These are phyloP conservation scores for Aeminium ludgeri DNA, from an alignment of 495 filamentous ascomycete genomes.

Conservation along the genomic window DNA sequence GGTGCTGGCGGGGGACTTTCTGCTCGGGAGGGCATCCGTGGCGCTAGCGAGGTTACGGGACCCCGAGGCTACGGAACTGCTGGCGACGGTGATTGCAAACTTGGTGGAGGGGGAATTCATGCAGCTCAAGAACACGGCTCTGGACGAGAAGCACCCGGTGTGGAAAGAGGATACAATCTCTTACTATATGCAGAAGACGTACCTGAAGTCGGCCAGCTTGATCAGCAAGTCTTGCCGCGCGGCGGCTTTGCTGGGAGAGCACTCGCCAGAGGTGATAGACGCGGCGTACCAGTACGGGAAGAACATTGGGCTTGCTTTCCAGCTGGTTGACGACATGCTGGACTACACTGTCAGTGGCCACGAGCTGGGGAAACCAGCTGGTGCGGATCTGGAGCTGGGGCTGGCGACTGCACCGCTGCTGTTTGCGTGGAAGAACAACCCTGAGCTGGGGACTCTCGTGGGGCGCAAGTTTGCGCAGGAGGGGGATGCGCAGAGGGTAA, in stretches of 20 bases:
- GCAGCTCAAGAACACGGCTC: conserved; percentile 91
- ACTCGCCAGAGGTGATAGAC: conserved; percentile 63
- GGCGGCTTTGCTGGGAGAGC: conserved; percentile 66
- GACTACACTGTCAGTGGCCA: conserved; percentile 77
- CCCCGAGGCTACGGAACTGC: conserved; percentile 81
- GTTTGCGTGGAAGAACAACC: conserved; percentile 87
- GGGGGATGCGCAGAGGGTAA: conserved; percentile 70
- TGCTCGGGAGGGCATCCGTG: conserved; percentile 83
- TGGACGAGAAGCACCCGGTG: conserved; percentile 61
- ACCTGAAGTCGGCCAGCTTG: conserved; percentile 86
- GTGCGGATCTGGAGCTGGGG: conserved; percentile 84
- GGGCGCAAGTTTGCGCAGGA: conserved; percentile 72
- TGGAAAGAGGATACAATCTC: conserved; percentile 75
- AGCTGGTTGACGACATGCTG: conserved; percentile 96
- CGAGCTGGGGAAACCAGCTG: conserved; percentile 85
- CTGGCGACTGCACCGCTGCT: conserved; percentile 88
- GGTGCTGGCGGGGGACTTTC: conserved; percentile 89
- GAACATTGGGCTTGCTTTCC: conserved; percentile 87
- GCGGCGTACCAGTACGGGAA: conserved; percentile 81
- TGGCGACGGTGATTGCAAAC: conserved; percentile 93
- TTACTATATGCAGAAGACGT: conserved; percentile 98
- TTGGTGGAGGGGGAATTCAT: conserved; percentile 98
- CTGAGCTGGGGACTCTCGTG: conserved; percentile 71
- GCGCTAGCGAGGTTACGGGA: conserved; percentile 79
- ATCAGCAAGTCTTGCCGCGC: conserved; percentile 93